Conservation (phyloP, 1,284 basidiomycete species). For the Papiliotrema fonsecae region DNA sequence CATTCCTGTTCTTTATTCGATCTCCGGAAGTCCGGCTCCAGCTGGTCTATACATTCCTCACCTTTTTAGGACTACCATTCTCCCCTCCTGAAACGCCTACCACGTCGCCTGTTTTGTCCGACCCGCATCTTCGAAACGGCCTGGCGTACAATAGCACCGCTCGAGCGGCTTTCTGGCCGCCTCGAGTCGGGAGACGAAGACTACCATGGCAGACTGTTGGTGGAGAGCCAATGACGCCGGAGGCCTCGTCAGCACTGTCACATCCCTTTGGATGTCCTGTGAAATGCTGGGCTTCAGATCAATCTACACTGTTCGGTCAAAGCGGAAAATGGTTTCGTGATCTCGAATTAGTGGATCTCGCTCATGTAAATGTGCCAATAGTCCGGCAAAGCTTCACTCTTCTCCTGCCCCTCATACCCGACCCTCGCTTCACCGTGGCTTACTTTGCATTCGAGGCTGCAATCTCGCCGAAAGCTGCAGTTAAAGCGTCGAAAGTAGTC, state of each 20-base stretch:
- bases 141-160: conserved; percentile 15
- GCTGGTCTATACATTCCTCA: conserved; percentile 71
- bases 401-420: conserved; percentile 31
- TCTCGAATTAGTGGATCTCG: conserved; percentile 29
- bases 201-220: conserved; percentile 41
- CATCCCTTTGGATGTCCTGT: conserved; percentile 31
- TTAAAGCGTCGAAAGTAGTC: conserved; percentile 65
- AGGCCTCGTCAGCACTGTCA: conserved; percentile 13
- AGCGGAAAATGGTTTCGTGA: conserved; percentile 41
- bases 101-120: conserved; percentile 37
- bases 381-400: conserved; percentile 26
- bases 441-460: conserved; percentile 44
- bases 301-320: conserved; percentile 20
- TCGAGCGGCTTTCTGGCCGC: conserved; percentile 35
- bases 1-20: conserved; percentile 61
- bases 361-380: conserved; percentile 28
- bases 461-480: conserved; percentile 23
- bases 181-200: conserved; percentile 1
- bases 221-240: conserved; percentile 48
- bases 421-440: conserved; percentile 43
- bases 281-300: conserved; percentile 30
- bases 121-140: conserved; percentile 44
- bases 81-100: conserved; percentile 47
- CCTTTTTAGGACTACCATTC: conserved; percentile 64
- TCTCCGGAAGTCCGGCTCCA: conserved; percentile 56